Evolutionary conservation across 441 rosid genomes (phyloP), one percentile per base, ranked within the genome.

Genomic region (Adansonia rubrostipa): DNA sequence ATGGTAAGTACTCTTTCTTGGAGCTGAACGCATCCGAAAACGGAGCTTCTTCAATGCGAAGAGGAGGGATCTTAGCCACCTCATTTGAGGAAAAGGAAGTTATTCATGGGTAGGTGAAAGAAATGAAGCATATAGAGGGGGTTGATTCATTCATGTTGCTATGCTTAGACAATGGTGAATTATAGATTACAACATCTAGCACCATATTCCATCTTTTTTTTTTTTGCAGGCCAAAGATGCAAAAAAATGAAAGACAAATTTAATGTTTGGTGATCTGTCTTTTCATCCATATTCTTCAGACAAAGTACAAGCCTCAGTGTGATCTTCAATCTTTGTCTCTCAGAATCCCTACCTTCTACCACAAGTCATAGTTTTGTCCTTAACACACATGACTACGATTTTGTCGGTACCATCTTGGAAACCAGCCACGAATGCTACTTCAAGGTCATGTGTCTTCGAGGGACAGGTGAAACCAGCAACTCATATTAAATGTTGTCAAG

Each of bases 31-130:
- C 75, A 90, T 82, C 62, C 95, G 89, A 80, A 91, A 71, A 96
- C 95, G 90, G 13, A 94, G 85, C 90, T 92, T 94, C 93, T 88
- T 94, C 89, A 94, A 79, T 19, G 93, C 94, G 80, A 91, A 88
- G 90, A 94, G 77, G 88, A 92, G 88, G 81, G 94, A 92, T 77
- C 84, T 87, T 19, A 92, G 87, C 98, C 92, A 90, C 68, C 91
- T 89, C 98, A 94, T 94, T 86, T 80, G 81, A 64, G 75, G 69
- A 77, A 83, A 68, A 33, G 58, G 82, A 79, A 56, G 77, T 54
- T 77, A 67, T 82, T 85, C 84, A 79, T 80, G 71, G 79, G 33
- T 24, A 58, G 77, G 68, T 28, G 77, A 58, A 74, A 73, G 57
- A 50, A 77, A 57, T 64, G 81, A 76, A 67, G 54, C 77, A 63